Percentiles rank a stretch among this genome's conserved stretches.
Conservation (phyloP, 257 asterid species). For the Primulina eburnea region DNA sequence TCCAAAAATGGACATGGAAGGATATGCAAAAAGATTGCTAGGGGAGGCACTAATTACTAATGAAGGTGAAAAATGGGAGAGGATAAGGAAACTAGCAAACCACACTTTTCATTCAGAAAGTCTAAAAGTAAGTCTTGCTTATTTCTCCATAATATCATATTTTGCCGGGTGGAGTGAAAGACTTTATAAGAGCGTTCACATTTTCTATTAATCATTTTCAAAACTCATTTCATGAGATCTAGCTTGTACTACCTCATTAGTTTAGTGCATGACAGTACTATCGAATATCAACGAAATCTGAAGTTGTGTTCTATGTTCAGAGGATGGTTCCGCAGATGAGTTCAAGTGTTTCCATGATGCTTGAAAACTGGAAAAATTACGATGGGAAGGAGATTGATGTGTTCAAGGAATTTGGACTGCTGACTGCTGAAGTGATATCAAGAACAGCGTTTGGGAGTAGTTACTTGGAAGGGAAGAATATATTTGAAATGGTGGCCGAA, state of each 20-base stretch:
- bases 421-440: constrained; percentile 55
- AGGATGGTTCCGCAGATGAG: constrained; percentile 48
- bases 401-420: constrained; percentile 37
- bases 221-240: not conserved
- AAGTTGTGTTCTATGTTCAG: constrained; percentile 19
- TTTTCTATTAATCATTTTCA: too few species aligned
- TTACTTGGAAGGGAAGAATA: constrained; percentile 41
- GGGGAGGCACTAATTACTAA: constrained; percentile 44
- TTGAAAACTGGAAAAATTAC: constrained; percentile 34
- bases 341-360: constrained; percentile 35
- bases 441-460: constrained; percentile 54
- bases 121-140: constrained; percentile 30
- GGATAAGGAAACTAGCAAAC: constrained; percentile 44
- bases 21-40: constrained; percentile 35
- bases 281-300: not conserved
- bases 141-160: not conserved
- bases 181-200: too few species aligned
- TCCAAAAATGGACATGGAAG: constrained; percentile 41
- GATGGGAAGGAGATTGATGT: constrained; percentile 48
- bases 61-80: constrained; percentile 59
- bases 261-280: not conserved
- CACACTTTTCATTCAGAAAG: constrained; percentile 53
- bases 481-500: constrained; percentile 43
- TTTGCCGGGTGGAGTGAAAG: too few species aligned
- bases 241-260: not conserved